These are phyloP conservation scores for Penicilliopsis zonata DNA, from an alignment of 495 filamentous ascomycete genomes.

Conservation along the genomic window DNA sequence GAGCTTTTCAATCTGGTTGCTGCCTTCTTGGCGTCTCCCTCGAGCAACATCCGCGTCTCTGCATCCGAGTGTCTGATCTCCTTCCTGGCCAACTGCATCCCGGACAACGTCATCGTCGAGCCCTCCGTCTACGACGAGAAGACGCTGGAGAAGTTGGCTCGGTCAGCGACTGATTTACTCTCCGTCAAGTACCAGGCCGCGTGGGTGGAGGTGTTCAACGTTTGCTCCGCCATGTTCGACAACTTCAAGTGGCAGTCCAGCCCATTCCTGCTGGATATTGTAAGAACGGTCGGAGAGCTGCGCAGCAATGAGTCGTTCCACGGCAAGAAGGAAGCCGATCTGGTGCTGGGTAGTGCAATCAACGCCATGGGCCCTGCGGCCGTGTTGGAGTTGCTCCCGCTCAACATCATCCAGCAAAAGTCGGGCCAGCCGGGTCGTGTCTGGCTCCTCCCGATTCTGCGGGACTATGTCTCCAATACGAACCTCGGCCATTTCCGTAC, in stretches of 20 bases:
- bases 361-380: conserved; percentile 77
- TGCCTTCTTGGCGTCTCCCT: conserved; percentile 69
- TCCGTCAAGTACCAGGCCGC: conserved; percentile 86
- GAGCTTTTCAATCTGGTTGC: conserved; percentile 67
- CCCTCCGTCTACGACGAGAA: conserved; percentile 84
- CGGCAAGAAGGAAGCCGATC: conserved; percentile 90
- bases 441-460: conserved; percentile 85
- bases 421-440: conserved; percentile 72
- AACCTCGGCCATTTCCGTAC: conserved; percentile 72
- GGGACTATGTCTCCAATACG: conserved; percentile 76
- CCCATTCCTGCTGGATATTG: conserved; percentile 60
- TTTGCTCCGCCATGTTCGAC: conserved; percentile 78
- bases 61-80: conserved; percentile 92
- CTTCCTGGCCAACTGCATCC: conserved; percentile 79
- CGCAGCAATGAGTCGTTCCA: conserved; percentile 80
- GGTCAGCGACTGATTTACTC: conserved; percentile 55
- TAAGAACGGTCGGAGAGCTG: conserved; percentile 73
- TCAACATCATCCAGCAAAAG: conserved; percentile 70
- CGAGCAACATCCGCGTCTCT: conserved; percentile 83
- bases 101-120: conserved; percentile 65
- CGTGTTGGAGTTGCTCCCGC: conserved; percentile 66
- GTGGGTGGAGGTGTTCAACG: conserved; percentile 91
- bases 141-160: conserved; percentile 61
- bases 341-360: conserved; percentile 75
- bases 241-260: conserved; percentile 71